phyloP scores from a whole-genome alignment of 768 basidiomycete species.

The Lentinus tigrinus region DNA sequence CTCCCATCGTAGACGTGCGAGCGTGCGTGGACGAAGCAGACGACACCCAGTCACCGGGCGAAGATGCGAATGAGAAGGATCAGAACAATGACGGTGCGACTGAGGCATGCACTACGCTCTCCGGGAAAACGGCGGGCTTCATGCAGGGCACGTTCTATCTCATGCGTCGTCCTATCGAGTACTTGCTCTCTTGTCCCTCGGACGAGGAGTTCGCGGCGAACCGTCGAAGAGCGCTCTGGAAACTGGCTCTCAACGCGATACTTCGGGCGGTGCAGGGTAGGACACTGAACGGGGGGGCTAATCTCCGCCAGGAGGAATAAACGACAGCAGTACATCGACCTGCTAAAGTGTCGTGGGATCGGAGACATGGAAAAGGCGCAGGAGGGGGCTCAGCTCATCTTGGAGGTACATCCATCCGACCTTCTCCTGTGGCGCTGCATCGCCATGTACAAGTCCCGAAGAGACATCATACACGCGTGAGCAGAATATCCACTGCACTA shows the following conservation, averaged over 20 bases:
- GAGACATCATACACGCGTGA: slow-evolving; percentile 12
- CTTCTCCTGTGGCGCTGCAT: neutral
- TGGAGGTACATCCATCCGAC: neutral
- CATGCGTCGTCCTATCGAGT: slow-evolving; percentile 4
- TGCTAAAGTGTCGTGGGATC: neutral
- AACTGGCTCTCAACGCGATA: neutral
- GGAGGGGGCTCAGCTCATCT: neutral
- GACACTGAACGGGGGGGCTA: slow-evolving; percentile 1
- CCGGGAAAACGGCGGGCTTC: neutral
- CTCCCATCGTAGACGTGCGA: too few species aligned
- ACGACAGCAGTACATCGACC: slow-evolving; percentile 5
- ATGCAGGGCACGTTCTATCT: slow-evolving; percentile 1
- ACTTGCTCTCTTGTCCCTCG: slow-evolving; percentile 1
- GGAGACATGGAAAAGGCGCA: neutral
- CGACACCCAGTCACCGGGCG: too few species aligned
- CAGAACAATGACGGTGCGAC: too few species aligned
- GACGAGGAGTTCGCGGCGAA: neutral
- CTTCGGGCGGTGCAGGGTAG: neutral
- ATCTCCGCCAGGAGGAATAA: neutral
- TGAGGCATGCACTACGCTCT: too few species aligned
- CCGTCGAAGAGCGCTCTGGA: slow-evolving; percentile 4
- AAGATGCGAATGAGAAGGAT: too few species aligned
- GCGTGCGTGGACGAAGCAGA: too few species aligned
- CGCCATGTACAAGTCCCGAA: neutral
- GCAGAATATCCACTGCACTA: neutral